Conservation (phyloP, 164 flowering plant genomes). For the Stephania cephalantha region DNA sequence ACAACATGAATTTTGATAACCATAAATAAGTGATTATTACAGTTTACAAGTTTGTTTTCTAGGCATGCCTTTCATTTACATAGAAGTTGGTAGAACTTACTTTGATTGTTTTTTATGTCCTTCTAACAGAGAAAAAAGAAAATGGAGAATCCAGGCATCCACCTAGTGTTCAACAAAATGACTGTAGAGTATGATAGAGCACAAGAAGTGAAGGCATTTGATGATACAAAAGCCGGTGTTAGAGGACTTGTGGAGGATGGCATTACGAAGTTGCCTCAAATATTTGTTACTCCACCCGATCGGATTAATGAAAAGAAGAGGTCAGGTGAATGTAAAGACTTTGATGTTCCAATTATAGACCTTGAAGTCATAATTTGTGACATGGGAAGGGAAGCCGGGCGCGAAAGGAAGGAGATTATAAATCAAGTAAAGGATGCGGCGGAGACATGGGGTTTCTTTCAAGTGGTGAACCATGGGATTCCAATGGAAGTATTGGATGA, state of each 20-base stretch:
- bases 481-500: constrained; percentile 14
- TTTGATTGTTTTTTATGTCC: too few relatives aligned
- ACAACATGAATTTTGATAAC: too few relatives aligned
- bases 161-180: not conserved
- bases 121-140: too few relatives aligned
- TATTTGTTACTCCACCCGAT: constrained; percentile 20
- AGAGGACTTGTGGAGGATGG: constrained; percentile 29
- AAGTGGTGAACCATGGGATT: constrained; percentile 22
- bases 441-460: constrained; percentile 24
- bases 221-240: constrained; percentile 26
- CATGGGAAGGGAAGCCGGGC: not conserved
- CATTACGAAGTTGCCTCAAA: constrained; percentile 16
- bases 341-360: constrained; percentile 17
- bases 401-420: not conserved
- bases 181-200: constrained; percentile 1
- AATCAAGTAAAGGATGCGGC: constrained; percentile 14
- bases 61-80: too few relatives aligned
- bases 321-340: not conserved
- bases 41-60: too few relatives aligned
- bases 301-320: not conserved
- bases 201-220: constrained; percentile 6
- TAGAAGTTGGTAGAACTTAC: too few relatives aligned
- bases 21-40: too few relatives aligned
- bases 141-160: too few relatives aligned
- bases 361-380: constrained; percentile 2